A percentile compares a stretch with the other conserved stretches of the same genome.
Evolutionary conservation across 2,329 filamentous ascomycete genomes (phyloP).

Genomic region (Pestalotiopsis sp.): DNA sequence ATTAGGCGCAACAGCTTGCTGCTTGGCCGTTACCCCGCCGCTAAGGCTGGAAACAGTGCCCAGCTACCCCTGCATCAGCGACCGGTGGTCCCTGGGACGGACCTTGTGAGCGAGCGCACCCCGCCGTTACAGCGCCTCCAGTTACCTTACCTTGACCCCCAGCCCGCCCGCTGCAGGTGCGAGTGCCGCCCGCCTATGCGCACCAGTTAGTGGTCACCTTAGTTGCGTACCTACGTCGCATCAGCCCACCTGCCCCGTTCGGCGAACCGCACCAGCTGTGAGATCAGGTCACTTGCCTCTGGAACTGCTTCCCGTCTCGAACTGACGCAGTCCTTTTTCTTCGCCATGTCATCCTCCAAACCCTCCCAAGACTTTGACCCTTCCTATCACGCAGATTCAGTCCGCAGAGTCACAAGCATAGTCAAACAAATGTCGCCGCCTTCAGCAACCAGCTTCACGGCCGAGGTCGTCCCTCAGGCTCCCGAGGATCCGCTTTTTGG

Average conservation of each 20-base stretch:
- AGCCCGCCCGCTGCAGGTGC: background rate
- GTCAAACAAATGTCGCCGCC: constrained; percentile 71
- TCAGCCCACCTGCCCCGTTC: constrained; percentile 12
- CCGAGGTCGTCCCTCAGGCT: constrained; percentile 80
- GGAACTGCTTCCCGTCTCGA: background rate
- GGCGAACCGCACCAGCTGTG: constrained; percentile 4
- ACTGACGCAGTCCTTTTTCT: background rate
- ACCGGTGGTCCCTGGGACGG: background rate
- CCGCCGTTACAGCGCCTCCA: constrained; percentile 3
- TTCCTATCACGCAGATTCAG: constrained; percentile 44
- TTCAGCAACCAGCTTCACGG: constrained; percentile 70
- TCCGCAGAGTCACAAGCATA: constrained; percentile 62
- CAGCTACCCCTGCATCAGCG: constrained; percentile 4
- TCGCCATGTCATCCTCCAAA: constrained; percentile 35
- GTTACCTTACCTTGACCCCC: too few species aligned
- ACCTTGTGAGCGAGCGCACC: background rate
- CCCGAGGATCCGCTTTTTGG: constrained; percentile 96
- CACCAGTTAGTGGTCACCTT: background rate
- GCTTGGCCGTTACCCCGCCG: constrained; percentile 3
- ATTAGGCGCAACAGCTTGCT: background rate
- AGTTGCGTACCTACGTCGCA: background rate
- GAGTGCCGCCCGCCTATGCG: background rate
- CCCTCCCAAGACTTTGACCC: constrained; percentile 38
- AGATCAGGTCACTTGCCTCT: constrained; percentile 1
- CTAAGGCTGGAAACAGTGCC: constrained; percentile 6